These are phyloP conservation scores for Melastoma malabathricum DNA, from an alignment of 345 rosid genomes.

Conservation along the genomic window DNA sequence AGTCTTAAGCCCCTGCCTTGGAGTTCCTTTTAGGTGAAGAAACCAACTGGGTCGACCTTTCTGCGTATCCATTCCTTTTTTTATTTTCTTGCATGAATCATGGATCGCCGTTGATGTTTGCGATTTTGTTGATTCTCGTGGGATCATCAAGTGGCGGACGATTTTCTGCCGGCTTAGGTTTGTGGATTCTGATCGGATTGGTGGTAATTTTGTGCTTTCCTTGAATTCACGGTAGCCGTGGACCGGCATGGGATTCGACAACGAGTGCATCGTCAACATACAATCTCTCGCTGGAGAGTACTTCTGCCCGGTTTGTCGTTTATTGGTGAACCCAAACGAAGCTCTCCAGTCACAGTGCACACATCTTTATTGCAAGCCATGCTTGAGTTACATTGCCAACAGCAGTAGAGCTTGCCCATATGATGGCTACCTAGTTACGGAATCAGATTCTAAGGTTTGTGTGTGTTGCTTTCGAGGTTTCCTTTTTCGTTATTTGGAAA, in stretches of 20 bases:
- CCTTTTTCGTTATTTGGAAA: not conserved
- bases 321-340: conserved; percentile 70
- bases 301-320: conserved; percentile 70
- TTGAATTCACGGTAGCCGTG: not conserved
- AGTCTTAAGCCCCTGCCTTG: too few relatives aligned
- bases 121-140: too few relatives aligned
- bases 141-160: too few relatives aligned
- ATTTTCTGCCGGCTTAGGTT: too few relatives aligned
- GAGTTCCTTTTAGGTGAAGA: too few relatives aligned
- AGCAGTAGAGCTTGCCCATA: conserved; percentile 71
- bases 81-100: too few relatives aligned
- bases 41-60: too few relatives aligned
- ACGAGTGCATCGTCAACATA: conserved; percentile 54
- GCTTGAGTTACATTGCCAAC: conserved; percentile 41
- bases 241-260: conserved; percentile 62
- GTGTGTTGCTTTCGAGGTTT: conserved; percentile 3
- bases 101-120: too few relatives aligned
- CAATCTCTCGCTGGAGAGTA: conserved; percentile 63
- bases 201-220: not conserved
- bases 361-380: conserved; percentile 69
- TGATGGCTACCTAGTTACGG: conserved; percentile 70
- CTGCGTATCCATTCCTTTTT: too few relatives aligned
- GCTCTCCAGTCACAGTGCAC: conserved; percentile 76
- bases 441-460: conserved; percentile 68
- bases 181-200: too few relatives aligned